Evolutionary conservation across 192 early-diverging fungal genomes (phyloP).

Genomic region (Podila epicladia): DNA sequence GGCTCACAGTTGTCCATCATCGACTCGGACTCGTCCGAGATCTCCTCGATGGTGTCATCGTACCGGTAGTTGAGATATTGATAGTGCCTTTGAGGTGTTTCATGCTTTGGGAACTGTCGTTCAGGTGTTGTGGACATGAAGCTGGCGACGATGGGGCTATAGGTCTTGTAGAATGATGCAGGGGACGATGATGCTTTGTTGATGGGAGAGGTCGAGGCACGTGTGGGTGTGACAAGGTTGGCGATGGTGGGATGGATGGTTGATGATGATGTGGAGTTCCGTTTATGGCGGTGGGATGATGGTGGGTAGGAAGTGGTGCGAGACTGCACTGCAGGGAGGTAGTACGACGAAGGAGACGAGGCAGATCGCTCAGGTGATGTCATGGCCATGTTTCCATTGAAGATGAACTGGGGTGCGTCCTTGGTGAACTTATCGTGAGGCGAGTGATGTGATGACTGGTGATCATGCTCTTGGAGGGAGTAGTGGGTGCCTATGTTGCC

Average conservation of each 20-base stretch:
- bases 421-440: no score
- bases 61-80: background rate
- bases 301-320: background rate
- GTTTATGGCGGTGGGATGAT: background rate
- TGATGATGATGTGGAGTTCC: background rate
- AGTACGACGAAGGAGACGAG: background rate
- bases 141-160: background rate
- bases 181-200: background rate
- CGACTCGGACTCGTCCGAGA: slow-evolving; percentile 20
- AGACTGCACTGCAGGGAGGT: background rate
- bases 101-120: background rate
- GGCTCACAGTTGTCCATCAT: slow-evolving; percentile 49
- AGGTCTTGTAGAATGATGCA: background rate
- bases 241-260: slow-evolving; percentile 27
- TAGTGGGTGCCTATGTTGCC: background rate
- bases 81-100: background rate
- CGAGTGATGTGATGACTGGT: no score
- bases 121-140: background rate
- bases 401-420: no score
- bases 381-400: no score
- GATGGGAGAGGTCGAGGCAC: background rate
- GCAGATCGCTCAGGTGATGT: background rate
- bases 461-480: background rate
- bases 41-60: background rate
- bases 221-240: slow-evolving; percentile 22